These are phyloP conservation scores for Venturia nashicola DNA, from an alignment of 2,329 filamentous ascomycete genomes.

Conservation along the genomic window DNA sequence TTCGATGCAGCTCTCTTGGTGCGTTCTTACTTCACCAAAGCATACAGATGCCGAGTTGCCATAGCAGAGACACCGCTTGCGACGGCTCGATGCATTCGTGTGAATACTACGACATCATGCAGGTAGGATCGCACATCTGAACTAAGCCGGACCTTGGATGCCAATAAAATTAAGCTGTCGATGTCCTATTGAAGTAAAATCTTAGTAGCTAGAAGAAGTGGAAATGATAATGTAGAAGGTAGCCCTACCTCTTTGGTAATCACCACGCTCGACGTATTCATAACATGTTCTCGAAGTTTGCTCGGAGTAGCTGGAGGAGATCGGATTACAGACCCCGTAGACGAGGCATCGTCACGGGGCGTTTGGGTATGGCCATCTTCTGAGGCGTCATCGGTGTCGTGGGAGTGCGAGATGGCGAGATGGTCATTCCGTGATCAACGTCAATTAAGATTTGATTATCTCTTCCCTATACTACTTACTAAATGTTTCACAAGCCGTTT, in stretches of 20 bases:
- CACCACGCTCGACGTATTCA: constrained; percentile 16
- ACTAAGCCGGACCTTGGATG: constrained; percentile 48
- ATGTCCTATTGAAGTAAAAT: constrained; percentile 31
- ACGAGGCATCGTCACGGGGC: constrained; percentile 19
- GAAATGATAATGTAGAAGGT: background rate
- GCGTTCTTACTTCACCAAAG: constrained; percentile 44
- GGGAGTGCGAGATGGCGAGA: constrained; percentile 80
- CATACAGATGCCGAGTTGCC: constrained; percentile 66
- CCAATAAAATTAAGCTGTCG: constrained; percentile 45
- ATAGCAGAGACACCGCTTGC: constrained; percentile 62
- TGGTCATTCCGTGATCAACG: constrained; percentile 61
- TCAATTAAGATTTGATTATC: constrained; percentile 19
- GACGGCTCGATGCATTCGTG: constrained; percentile 79
- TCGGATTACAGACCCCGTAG: constrained; percentile 25
- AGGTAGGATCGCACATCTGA: constrained; percentile 75
- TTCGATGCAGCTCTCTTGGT: background rate
- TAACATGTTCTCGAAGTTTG: constrained; percentile 12
- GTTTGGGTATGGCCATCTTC: constrained; percentile 18
- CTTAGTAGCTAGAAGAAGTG: background rate
- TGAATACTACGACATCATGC: constrained; percentile 75
- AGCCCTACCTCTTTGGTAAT: constrained; percentile 33
- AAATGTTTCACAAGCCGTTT: constrained; percentile 29
- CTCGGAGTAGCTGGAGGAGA: constrained; percentile 15
- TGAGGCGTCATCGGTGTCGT: constrained; percentile 50
- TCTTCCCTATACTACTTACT: constrained; percentile 14